Conservation (phyloP, 2,329 filamentous ascomycete genomes). For the Talaromyces marneffei region DNA sequence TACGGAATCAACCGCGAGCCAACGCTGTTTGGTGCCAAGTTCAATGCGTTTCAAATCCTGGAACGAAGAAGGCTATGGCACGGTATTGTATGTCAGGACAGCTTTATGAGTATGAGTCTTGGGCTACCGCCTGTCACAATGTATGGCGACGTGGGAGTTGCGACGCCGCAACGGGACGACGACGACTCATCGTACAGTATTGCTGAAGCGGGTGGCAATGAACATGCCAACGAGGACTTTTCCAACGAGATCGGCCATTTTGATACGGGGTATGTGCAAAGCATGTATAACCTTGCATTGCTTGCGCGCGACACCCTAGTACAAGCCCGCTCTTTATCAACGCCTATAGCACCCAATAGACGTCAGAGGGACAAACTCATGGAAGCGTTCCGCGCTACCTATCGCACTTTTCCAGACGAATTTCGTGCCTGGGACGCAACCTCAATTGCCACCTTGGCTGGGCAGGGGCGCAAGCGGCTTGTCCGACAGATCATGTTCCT, state of each 20-base stretch:
- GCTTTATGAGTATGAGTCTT: slow-evolving; percentile 16
- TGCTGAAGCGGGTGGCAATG: background rate
- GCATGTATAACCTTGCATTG: slow-evolving; percentile 14
- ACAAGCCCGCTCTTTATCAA: slow-evolving; percentile 12
- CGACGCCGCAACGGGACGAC: slow-evolving; percentile 10
- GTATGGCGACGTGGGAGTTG: slow-evolving; percentile 12
- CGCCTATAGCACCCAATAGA: slow-evolving; percentile 11
- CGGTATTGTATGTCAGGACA: slow-evolving; percentile 14
- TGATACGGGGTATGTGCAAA: slow-evolving; percentile 13
- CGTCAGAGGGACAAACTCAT: slow-evolving; percentile 10
- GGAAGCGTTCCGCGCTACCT: slow-evolving; percentile 8
- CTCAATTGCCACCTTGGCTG: slow-evolving; percentile 1
- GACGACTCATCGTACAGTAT: slow-evolving; percentile 11
- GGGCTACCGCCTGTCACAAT: slow-evolving; percentile 10
- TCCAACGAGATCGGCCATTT: slow-evolving; percentile 5
- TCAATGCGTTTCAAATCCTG: slow-evolving; percentile 9
- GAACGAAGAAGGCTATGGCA: slow-evolving; percentile 14
- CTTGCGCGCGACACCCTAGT: slow-evolving; percentile 14
- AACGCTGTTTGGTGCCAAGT: slow-evolving; percentile 6
- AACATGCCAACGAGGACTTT: slow-evolving; percentile 9
- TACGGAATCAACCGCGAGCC: slow-evolving; percentile 14
- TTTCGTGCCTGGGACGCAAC: slow-evolving; percentile 14
- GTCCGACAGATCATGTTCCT: slow-evolving; percentile 15
- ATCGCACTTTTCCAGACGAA: slow-evolving; percentile 13
- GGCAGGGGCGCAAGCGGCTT: slow-evolving; percentile 9